Base-by-base conservation (phyloP, 73 alveolate genomes). In the Tetrahymena thermophila region DNA sequence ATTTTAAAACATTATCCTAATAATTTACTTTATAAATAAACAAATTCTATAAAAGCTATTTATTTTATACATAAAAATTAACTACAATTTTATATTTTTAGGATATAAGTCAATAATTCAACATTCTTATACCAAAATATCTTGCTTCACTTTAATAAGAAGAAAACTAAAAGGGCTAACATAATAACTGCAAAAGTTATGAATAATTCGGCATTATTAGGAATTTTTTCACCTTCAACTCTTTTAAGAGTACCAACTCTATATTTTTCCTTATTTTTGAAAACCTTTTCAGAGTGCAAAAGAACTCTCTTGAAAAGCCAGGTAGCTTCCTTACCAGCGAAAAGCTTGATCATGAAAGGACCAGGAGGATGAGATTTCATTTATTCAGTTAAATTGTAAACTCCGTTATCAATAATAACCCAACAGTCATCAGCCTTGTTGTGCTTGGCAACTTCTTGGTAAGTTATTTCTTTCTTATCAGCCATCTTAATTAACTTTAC, bases 341-440 rank as follows among this genome's bases (percentile, higher is more conserved):
- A 71, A 71, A 71, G 89, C 42, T 71, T 71, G 17, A 71, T 71
- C 40, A 71, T 71, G 23, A 71, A 71, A 23, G 89, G 89, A n/a
- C 89, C 89, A n/a, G 89, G 89, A 71, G 89, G 89, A 34, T 71
- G 89, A 25, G 89, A n/a, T n/a, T 71, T 71, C 89, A 71, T 71
- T 71, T 71, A 71, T 71, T 71, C 89, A 71, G 89, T 71, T 71
- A 71, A 71, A 71, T 71, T 71, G 17, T 71, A 71, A 10, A 71
- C 89, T 28, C 89, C 89, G n/a, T 71, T 31, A 71, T 31, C 89
- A 71, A 71, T 71, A 71, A 71, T 31, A 71, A 71, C 89, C 89
- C 89, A 71, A 71, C 89, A 71, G 89, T 71, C 89, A 71, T 71
- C 89, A 71, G 89, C 89, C 37, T 71, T 71, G 37, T 71, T 71